phyloP scores from a whole-genome alignment of 306 rosid species.

The Trichosanthes cucumerina region DNA sequence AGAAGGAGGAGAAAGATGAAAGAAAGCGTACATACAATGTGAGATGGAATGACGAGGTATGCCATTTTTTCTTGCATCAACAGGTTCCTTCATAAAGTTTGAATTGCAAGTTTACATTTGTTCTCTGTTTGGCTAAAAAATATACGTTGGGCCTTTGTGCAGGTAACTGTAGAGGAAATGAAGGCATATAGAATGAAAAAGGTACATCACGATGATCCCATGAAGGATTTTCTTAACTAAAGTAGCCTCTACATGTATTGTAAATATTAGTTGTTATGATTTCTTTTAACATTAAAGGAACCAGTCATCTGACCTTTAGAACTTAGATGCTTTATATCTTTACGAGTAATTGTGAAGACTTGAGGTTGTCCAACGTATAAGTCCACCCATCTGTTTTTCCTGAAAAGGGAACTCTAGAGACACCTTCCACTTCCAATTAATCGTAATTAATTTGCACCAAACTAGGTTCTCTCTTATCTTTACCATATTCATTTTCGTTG shows the following conservation, averaged over 20 bases:
- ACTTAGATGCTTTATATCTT: too few species aligned
- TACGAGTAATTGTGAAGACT: too few species aligned
- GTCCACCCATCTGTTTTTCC: too few species aligned
- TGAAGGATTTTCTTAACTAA: slow-evolving; percentile 31
- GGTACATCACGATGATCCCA: slow-evolving; percentile 41
- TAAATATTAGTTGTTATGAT: background rate
- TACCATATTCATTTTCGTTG: too few species aligned
- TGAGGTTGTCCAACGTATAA: too few species aligned
- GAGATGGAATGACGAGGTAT: slow-evolving; percentile 45
- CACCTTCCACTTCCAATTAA: too few species aligned
- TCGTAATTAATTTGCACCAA: too few species aligned
- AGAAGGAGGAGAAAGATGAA: slow-evolving; percentile 61
- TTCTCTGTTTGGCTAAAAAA: background rate
- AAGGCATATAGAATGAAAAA: slow-evolving; percentile 45
- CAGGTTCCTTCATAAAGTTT: background rate
- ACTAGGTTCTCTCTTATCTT: too few species aligned
- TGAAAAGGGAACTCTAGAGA: too few species aligned
- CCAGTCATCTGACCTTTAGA: background rate
- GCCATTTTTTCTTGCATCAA: background rate
- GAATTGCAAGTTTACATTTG: background rate
- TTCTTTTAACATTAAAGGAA: background rate
- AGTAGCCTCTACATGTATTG: background rate
- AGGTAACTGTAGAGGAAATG: slow-evolving; percentile 46
- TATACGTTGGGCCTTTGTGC: background rate
- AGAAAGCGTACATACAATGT: slow-evolving; percentile 49